These are phyloP conservation scores for Tubosaeta sp. DNA, from an alignment of 768 basidiomycete species.

Conservation along the genomic window DNA sequence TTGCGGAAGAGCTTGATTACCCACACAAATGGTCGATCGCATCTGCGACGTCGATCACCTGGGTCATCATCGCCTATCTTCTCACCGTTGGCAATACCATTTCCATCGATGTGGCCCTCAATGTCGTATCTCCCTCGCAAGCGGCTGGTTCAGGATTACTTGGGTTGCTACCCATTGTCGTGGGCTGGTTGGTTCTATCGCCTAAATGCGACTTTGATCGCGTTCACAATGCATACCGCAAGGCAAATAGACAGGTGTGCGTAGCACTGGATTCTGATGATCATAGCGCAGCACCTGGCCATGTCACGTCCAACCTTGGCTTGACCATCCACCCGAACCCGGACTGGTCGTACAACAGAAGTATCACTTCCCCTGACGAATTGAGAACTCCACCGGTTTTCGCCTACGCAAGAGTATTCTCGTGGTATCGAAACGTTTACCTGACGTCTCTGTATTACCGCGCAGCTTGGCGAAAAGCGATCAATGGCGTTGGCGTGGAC, in stretches of 20 bases:
- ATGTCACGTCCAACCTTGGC: conserved; percentile 5
- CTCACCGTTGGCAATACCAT: conserved; percentile 13
- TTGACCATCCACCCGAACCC: conserved; percentile 12
- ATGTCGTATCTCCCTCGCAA: conserved; percentile 12
- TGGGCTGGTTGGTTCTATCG: conserved; percentile 39
- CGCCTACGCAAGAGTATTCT: conserved; percentile 21
- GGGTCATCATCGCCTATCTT: conserved; percentile 42
- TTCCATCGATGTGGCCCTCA: conserved; percentile 7
- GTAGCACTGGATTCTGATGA: not conserved
- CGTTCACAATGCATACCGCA: conserved; percentile 19
- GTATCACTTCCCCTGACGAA: conserved; percentile 21
- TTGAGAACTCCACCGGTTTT: conserved; percentile 20
- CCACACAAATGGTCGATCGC: conserved; percentile 39
- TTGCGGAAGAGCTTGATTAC: conserved; percentile 31
- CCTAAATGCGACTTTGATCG: conserved; percentile 36
- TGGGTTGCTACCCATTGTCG: conserved; percentile 39
- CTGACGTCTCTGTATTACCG: conserved; percentile 13
- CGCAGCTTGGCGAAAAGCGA: conserved; percentile 9
- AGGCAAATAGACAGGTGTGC: conserved; percentile 9
- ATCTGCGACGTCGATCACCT: conserved; percentile 36
- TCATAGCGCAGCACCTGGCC: not conserved
- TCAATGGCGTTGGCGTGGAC: not conserved
- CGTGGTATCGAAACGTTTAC: conserved; percentile 20
- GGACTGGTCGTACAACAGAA: not conserved
- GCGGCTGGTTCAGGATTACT: conserved; percentile 40